Evolutionary conservation across 192 early-diverging fungal species (phyloP), one percentile per base, ranked within the genome.

Genomic region (Coemansia javaensis): DNA sequence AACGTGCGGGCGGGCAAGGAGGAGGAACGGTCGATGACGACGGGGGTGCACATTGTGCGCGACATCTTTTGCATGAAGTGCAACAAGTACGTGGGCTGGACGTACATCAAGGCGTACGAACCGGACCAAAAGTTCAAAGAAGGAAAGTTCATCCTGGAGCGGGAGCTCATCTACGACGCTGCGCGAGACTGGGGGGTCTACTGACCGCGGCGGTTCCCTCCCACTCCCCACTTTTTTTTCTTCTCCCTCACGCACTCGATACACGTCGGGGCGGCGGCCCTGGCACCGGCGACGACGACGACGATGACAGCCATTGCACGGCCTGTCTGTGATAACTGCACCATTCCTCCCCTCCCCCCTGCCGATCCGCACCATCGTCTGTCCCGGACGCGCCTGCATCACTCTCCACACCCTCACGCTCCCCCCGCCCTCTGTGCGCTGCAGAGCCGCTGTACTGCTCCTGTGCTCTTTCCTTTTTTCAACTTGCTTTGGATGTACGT

Each of bases 11-110:
- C 39, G 21, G 71, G 71, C 52, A 48, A 63, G 23, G 59, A 54
- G 16, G 64, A 65, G 20, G 63, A 75, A 48, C 71, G 71, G 20
- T 23, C 31, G 20, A 75, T 75, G 71, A 66, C 55, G 9, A 75
- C 71, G 17, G 71, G 71, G 13, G 42, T 66, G 22, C 71, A 75
- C 39, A 67, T 66, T 43, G 71, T 75, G 23, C 54, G 39, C 23
- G 64, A 67, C 44, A 67, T 67, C 6, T 38, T 31, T 16, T 75
- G 71, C 42, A 67, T 75, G 64, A 50, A 50, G 11, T 67, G 63
- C 59, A 59, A 59, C 42, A 49, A 53, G 32, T 66, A 75, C 34
- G 59, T 75, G 10, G 71, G 71, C 9, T 75, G 71, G 71, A 66
- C 59, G 13, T 75, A 75, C 23, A 27, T 66, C 16, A 58, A 54